Evolutionary conservation across 1,139 yeast genomes (phyloP).

Genomic region (Scheffersomyces segobiensis): DNA sequence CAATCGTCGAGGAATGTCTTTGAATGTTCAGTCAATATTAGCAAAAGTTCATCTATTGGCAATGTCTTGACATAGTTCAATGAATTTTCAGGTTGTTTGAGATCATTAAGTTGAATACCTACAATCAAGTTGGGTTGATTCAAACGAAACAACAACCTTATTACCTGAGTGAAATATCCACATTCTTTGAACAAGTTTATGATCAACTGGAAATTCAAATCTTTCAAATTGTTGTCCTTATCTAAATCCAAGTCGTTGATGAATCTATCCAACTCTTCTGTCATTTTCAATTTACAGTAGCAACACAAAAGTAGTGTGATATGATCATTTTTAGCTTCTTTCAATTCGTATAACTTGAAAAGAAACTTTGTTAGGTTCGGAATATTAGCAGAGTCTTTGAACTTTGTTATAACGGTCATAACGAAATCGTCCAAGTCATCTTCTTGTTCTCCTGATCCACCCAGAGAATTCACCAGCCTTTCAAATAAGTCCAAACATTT

Average conservation of each 20-base stretch:
- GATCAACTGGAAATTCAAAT: constrained; percentile 70
- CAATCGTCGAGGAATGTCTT: constrained; percentile 61
- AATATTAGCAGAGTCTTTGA: constrained; percentile 82
- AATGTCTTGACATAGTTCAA: constrained; percentile 68
- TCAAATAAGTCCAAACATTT: constrained; percentile 31
- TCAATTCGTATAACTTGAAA: constrained; percentile 52
- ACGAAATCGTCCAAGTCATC: constrained; percentile 52
- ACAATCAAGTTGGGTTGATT: constrained; percentile 78
- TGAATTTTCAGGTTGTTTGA: constrained; percentile 63
- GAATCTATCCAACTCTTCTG: constrained; percentile 58
- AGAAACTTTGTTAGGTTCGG: constrained; percentile 65
- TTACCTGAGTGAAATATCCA: constrained; percentile 68
- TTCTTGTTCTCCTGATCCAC: constrained; percentile 10
- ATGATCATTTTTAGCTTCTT: constrained; percentile 70
- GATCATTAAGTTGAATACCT: constrained; percentile 69
- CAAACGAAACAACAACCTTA: constrained; percentile 65
- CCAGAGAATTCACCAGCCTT: neutral
- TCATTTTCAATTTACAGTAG: constrained; percentile 73
- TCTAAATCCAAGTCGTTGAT: constrained; percentile 44
- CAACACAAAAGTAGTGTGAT: constrained; percentile 79
- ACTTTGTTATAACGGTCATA: constrained; percentile 77
- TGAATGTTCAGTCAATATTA: constrained; percentile 69
- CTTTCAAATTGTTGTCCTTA: constrained; percentile 23
- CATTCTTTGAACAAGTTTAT: constrained; percentile 78
- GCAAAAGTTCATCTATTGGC: constrained; percentile 74